phyloP scores from a whole-genome alignment of 352 stramenopile species.

The Phytopythium helicoides region DNA sequence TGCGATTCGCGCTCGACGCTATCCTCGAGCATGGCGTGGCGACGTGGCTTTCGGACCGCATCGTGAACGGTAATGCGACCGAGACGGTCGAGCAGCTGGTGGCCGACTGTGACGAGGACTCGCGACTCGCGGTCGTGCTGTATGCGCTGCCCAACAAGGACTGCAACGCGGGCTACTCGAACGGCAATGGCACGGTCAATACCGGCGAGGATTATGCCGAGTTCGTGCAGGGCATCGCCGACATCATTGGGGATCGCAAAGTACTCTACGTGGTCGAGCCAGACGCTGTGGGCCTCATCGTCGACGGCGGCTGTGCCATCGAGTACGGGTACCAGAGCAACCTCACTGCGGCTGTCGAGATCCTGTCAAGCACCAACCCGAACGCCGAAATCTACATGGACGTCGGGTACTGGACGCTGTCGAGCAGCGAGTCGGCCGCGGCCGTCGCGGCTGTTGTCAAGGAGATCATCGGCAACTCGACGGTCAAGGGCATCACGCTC shows the following conservation, averaged over 20 bases:
- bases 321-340: constrained; percentile 45
- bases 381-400: constrained; percentile 69
- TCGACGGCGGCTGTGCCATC: constrained; percentile 40
- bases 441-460: constrained; percentile 26
- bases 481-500: constrained; percentile 44
- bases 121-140: constrained; percentile 48
- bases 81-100: constrained; percentile 22
- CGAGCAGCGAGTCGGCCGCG: constrained; percentile 11
- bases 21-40: constrained; percentile 39
- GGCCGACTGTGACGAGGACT: constrained; percentile 23
- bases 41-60: constrained; percentile 51
- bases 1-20: constrained; percentile 27
- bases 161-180: constrained; percentile 53
- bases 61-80: constrained; percentile 20
- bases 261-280: constrained; percentile 74
- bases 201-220: constrained; percentile 39
- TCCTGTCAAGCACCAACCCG: constrained; percentile 34
- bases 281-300: constrained; percentile 50
- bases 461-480: constrained; percentile 18
- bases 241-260: constrained; percentile 41
- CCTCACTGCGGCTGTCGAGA: constrained; percentile 33
- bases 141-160: constrained; percentile 81
- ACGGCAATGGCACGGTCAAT: constrained; percentile 23
- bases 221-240: constrained; percentile 42
- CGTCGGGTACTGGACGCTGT: constrained; percentile 55